phyloP scores from a whole-genome alignment of 352 stramenopile genomes.

The Pythium aristosporum region DNA sequence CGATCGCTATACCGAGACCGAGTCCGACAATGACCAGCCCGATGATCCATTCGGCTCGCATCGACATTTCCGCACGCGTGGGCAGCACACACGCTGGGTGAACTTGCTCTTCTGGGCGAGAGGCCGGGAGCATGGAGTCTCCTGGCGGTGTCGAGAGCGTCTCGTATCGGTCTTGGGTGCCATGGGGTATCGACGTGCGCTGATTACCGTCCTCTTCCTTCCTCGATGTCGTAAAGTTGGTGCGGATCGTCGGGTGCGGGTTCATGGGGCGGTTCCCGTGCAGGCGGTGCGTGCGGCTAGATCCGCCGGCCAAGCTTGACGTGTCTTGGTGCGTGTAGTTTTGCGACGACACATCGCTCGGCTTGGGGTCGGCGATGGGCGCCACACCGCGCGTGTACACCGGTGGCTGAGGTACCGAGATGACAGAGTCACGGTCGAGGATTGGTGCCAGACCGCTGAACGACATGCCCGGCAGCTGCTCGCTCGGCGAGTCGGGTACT shows the following conservation, averaged over 20 bases:
- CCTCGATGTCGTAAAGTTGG: constrained; percentile 42
- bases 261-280: constrained; percentile 21
- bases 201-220: constrained; percentile 22
- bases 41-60: constrained; percentile 45
- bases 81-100: constrained; percentile 18
- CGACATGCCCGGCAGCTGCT: constrained; percentile 12
- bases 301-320: constrained; percentile 15
- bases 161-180: constrained; percentile 53
- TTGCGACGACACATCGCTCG: background rate
- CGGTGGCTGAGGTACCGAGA: background rate
- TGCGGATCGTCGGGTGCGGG: constrained; percentile 37
- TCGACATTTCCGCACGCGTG: constrained; percentile 28
- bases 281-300: constrained; percentile 15
- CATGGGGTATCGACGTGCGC: constrained; percentile 25
- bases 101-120: constrained; percentile 13
- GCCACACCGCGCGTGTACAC: background rate
- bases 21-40: constrained; percentile 40
- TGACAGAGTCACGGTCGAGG: constrained; percentile 8
- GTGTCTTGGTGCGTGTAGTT: constrained; percentile 7
- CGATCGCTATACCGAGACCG: constrained; percentile 33
- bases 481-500: constrained; percentile 13
- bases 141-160: constrained; percentile 51
- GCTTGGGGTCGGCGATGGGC: background rate
- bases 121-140: constrained; percentile 35
- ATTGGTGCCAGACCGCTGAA: constrained; percentile 26